Percentiles rank a stretch among this genome's conserved stretches.
Conservation (phyloP, 1,284 basidiomycete genomes). For the Singerocomus inundabilis region DNA sequence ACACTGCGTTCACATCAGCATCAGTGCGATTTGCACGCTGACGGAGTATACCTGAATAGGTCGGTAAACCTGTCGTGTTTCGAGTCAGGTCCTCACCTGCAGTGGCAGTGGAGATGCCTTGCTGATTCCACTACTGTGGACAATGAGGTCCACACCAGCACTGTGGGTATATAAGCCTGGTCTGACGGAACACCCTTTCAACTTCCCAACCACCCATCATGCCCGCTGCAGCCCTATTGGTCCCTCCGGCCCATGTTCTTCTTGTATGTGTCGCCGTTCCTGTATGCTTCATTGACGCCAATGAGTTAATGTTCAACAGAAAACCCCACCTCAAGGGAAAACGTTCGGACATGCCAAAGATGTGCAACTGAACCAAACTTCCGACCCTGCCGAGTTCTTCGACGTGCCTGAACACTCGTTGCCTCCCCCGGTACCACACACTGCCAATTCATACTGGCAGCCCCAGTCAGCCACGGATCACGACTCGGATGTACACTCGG, state of each 20-base stretch:
- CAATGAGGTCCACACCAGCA: constrained; percentile 13
- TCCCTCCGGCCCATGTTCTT: constrained; percentile 1
- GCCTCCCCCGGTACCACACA: background rate
- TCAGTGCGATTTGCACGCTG: background rate
- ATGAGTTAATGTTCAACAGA: constrained; percentile 9
- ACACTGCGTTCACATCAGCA: background rate
- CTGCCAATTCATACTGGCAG: background rate
- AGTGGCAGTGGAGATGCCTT: background rate
- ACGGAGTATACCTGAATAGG: constrained; percentile 10
- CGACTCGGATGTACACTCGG: background rate
- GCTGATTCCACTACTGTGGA: constrained; percentile 12
- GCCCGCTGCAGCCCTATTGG: background rate
- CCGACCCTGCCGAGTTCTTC: background rate
- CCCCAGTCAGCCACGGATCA: background rate
- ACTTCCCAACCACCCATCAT: constrained; percentile 8
- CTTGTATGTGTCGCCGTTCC: constrained; percentile 5
- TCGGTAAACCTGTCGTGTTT: background rate
- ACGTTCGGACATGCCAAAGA: background rate
- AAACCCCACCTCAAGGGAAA: constrained; percentile 4
- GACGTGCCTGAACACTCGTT: background rate
- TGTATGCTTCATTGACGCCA: background rate
- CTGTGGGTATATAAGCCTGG: constrained; percentile 18
- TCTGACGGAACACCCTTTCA: background rate
- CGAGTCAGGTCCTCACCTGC: background rate
- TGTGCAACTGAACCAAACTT: too few species aligned